Evolutionary conservation across 2,329 filamentous ascomycete genomes (phyloP), one percentile per base, ranked within the genome.

Genomic region (Ophiostoma triangulosporum): DNA sequence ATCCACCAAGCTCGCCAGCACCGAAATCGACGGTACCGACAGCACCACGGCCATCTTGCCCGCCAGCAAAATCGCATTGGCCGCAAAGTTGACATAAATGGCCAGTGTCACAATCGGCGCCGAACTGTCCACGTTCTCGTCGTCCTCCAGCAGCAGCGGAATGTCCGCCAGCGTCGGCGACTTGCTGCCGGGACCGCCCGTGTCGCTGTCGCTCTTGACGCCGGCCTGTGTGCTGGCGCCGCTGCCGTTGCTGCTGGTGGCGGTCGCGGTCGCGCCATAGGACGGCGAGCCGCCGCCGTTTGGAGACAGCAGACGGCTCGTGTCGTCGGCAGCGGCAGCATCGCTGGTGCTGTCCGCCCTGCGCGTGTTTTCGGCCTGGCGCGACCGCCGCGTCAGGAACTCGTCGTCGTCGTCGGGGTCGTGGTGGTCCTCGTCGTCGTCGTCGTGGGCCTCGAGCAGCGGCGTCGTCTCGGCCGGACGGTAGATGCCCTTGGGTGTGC

Each of bases 401-500:
- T 68, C 65, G 14, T 71, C 69, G 22, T 68, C 66, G n/a, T 70
- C 69, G 11, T 73, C 68, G 11, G 64, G 61, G 17, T 64, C 65
- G 4, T 72, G 67, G 4, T 69, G 70, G 11, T 73, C 69, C 12
- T 73, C 72, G 3, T 70, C 71, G 22, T 74, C 68, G 24, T 67
- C 64, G 56, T 64, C 61, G 11, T 63, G 68, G 40, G 68, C 64
- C 15, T 68, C 62, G 29, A 89, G 73, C 22, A 90, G 72, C 1
- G 86, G 81, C 1, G 81, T 77, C 48, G 78, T 77, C 63, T 88
- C 84, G 17, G 82, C 81, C 15, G 78, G 77, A 36, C 86, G 87
- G 66, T 95, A 95, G 52, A 96, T 80, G 61, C 90, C 87, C 64
- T 86, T 87, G 1, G 88, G 88, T 0, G 89, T 95, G 50, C 87